phyloP scores from a whole-genome alignment of 2,329 filamentous ascomycete species.

The Fusarium hostae region DNA sequence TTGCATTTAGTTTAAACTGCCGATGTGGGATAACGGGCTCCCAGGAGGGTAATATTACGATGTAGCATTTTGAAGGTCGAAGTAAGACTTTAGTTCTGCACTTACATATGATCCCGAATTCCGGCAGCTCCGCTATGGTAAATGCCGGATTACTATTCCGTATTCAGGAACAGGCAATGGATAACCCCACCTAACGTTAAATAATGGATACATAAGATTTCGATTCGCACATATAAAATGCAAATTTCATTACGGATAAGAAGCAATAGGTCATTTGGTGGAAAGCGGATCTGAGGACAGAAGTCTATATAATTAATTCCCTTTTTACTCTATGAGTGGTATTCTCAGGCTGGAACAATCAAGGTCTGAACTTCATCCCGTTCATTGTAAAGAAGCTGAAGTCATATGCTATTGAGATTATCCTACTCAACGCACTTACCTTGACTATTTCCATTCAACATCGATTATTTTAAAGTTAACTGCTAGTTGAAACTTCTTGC shows the following conservation, averaged over 20 bases:
- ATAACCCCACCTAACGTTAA: not conserved
- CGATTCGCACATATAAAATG: not conserved
- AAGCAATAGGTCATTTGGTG: fast-evolving
- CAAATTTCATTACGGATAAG: not conserved
- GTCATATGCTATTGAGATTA: not conserved
- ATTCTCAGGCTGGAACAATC: fast-evolving
- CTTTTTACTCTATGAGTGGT: fast-evolving
- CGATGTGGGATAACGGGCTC: not conserved
- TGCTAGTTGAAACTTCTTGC: fast-evolving
- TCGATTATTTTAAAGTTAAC: not conserved
- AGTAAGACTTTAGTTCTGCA: not conserved
- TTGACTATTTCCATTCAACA: no score
- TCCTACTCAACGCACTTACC: no score
- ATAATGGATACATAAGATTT: not conserved
- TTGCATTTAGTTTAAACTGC: not conserved
- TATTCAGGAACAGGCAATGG: not conserved
- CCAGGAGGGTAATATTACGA: not conserved
- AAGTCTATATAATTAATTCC: not conserved
- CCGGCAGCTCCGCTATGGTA: fast-evolving
- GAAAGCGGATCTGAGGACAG: not conserved
- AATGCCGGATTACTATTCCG: not conserved
- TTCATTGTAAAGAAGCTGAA: fast-evolving
- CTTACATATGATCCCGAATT: no score
- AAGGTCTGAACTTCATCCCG: fast-evolving
- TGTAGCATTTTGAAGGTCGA: not conserved